Evolutionary conservation across 2,329 filamentous ascomycete genomes (phyloP).

Genomic region (Monilinia fructicola): DNA sequence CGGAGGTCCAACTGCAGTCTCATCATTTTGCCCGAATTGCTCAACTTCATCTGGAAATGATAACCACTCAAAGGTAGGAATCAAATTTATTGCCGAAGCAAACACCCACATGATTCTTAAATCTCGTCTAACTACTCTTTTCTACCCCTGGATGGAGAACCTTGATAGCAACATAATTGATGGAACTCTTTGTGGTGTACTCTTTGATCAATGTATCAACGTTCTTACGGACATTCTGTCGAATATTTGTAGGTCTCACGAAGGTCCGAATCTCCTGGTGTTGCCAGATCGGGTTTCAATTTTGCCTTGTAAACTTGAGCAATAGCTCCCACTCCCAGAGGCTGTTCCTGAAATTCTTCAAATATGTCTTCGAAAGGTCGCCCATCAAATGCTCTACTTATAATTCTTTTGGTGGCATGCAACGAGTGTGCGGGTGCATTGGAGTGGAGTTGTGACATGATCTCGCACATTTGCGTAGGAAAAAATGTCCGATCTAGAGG

Average conservation of each 20-base stretch:
- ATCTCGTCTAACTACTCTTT: constrained; percentile 81
- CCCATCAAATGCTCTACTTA: constrained; percentile 79
- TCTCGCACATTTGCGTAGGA: constrained; percentile 82
- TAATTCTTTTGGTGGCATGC: constrained; percentile 72
- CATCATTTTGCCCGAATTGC: constrained; percentile 98
- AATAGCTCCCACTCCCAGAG: constrained; percentile 91
- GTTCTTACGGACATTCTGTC: constrained; percentile 71
- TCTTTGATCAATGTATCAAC: constrained; percentile 89
- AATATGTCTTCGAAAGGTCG: constrained; percentile 87
- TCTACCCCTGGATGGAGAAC: constrained; percentile 92
- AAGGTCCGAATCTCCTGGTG: constrained; percentile 58
- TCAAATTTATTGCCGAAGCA: constrained; percentile 74
- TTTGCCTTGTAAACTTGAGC: constrained; percentile 98
- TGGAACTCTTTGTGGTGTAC: constrained; percentile 77
- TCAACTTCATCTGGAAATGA: constrained; percentile 91
- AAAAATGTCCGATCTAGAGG: constrained; percentile 97
- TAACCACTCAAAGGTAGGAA: constrained; percentile 96
- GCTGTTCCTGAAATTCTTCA: constrained; percentile 87
- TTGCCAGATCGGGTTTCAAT: constrained; percentile 74
- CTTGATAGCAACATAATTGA: constrained; percentile 93
- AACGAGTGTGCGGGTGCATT: constrained; percentile 91
- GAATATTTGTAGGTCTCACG: constrained; percentile 57
- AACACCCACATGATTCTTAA: constrained; percentile 93
- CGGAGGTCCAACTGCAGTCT: constrained; percentile 91
- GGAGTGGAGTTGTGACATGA: constrained; percentile 94